Evolutionary conservation across 2,329 filamentous ascomycete genomes (phyloP).

Genomic region (Raffaelea ambrosiae): DNA sequence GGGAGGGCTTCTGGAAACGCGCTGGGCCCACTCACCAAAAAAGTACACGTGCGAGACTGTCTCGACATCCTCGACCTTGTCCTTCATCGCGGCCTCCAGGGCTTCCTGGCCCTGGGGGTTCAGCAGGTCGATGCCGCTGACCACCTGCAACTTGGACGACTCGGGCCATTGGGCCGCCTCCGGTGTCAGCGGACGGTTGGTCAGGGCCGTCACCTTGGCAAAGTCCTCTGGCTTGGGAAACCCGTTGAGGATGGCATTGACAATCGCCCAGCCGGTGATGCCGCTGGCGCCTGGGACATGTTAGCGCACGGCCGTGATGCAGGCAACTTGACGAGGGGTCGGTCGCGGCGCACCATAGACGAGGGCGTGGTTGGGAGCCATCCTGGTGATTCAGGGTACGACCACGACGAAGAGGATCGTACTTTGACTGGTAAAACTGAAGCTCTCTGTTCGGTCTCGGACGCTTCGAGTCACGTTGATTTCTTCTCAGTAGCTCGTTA

Average conservation of each 20-base stretch:
- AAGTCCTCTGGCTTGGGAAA: slow-evolving; percentile 35
- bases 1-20: not conserved
- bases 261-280: slow-evolving; percentile 40
- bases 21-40: slow-evolving; percentile 11
- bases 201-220: slow-evolving; percentile 34
- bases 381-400: no score
- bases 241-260: slow-evolving; percentile 35
- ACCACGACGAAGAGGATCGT: no score
- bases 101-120: slow-evolving; percentile 18
- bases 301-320: slow-evolving; percentile 11
- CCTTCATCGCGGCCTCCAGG: slow-evolving; percentile 23
- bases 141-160: slow-evolving; percentile 22
- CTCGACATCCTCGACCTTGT: slow-evolving; percentile 24
- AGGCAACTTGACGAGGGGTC: no score
- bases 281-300: slow-evolving; percentile 32
- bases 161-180: slow-evolving; percentile 21
- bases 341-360: slow-evolving; percentile 12
- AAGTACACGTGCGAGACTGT: slow-evolving; percentile 35
- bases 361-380: slow-evolving; percentile 12
- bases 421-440: no score
- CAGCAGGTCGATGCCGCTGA: slow-evolving; percentile 26
- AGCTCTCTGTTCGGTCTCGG: no score
- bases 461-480: no score
- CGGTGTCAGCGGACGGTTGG: slow-evolving; percentile 30
- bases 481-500: no score